phyloP scores from a whole-genome alignment of 768 basidiomycete genomes.

The Lactarius tabidus region DNA sequence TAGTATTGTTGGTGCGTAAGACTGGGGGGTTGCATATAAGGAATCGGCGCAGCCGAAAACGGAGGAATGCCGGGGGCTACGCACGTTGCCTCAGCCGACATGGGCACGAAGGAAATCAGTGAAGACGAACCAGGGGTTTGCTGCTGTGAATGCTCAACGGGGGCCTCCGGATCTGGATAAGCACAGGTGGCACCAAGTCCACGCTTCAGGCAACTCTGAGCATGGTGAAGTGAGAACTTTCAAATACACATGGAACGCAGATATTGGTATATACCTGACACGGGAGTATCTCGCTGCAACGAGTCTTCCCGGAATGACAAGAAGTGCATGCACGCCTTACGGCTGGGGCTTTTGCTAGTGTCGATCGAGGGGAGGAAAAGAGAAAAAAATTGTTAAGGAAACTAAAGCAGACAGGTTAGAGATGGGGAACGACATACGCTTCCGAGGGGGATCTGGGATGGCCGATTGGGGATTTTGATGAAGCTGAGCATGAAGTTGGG shows the following conservation, averaged over 20 bases:
- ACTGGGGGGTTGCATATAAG: slow-evolving; percentile 39
- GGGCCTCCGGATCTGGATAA: slow-evolving; percentile 71
- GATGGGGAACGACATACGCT: slow-evolving; percentile 45
- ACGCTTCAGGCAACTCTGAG: slow-evolving; percentile 76
- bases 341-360: slow-evolving; percentile 71
- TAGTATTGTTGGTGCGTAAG: slow-evolving; percentile 60
- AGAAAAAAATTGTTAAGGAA: slow-evolving; percentile 20
- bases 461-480: slow-evolving; percentile 29
- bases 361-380: slow-evolving; percentile 15
- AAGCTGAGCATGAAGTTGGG: slow-evolving; percentile 35
- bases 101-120: slow-evolving; percentile 26
- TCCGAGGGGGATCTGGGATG: slow-evolving; percentile 40
- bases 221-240: background rate
- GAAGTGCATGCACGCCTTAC: slow-evolving; percentile 77
- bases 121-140: slow-evolving; percentile 25
- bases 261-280: slow-evolving; percentile 55
- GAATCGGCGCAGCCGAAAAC: slow-evolving; percentile 38
- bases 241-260: slow-evolving; percentile 15
- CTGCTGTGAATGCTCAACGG: slow-evolving; percentile 25
- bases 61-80: slow-evolving; percentile 35
- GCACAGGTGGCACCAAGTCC: slow-evolving; percentile 66
- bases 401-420: background rate
- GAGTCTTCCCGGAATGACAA: slow-evolving; percentile 79
- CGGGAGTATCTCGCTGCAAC: slow-evolving; percentile 77
- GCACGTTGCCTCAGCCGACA: slow-evolving; percentile 29